Base-by-base conservation (phyloP, 2,329 filamentous ascomycete genomes). In the Curvularia verruculosa region DNA sequence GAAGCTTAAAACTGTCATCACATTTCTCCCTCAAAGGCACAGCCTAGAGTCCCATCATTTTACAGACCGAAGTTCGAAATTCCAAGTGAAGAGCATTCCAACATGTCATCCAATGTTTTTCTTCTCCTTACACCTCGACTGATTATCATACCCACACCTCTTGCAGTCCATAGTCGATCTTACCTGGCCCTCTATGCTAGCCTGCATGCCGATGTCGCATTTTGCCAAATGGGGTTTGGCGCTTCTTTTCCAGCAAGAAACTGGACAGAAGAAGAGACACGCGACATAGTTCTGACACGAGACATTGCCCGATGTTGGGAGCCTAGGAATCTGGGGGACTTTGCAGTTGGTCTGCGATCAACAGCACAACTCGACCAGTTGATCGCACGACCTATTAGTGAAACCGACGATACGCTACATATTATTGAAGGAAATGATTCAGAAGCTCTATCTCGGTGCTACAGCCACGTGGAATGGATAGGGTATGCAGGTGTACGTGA, bases 401-500 rank as follows among this genome's bases (percentile, higher is more conserved):
- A n/a, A 29, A n/a, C 37, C 1, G 40, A 12, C 3, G 12, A 29
- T 1, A 2, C 37, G 15, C 9, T 36, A 5, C 4, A 24, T 5
- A 15, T 54, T 8, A 26, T 54, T 3, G 18, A 54, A 4, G 39
- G 6, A 1, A 7, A 12, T 4, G 26, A 43, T 3, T 5, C n/a
- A 13, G n/a, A 36, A 9, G 28, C 29, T 8, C n/a, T 5, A 15
- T 23, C 5, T 8, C 18, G 26, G 26, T 21, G 0, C 3, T 34
- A 24, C 1, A 41, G 29, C 18, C 12, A 23, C 1, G 23, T 49
- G 24, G 49, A 59, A 28, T 66, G 64, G 64, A 40, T 59, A 26
- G 64, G 62, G n/a, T 66, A 66, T 18, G 62, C 62, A n/a, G 62
- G 62, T 18, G 62, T 66, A 1, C 58, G 62, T 1, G 64, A 65